phyloP scores from a whole-genome alignment of 2,329 filamentous ascomycete genomes.

The Pestalotiopsis fici region DNA sequence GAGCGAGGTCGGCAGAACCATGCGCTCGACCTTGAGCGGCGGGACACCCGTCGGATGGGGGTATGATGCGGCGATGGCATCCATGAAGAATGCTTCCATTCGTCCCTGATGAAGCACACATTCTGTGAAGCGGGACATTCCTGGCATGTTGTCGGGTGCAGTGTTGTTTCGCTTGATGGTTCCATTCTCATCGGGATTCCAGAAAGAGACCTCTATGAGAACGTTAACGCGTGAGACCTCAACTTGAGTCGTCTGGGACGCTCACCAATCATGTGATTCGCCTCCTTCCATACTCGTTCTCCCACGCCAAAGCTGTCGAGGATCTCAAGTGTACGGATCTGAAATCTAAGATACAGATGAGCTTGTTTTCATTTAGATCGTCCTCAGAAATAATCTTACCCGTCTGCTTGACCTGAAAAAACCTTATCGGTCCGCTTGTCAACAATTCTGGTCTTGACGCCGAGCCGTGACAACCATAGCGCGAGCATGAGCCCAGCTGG shows the following conservation, averaged over 20 bases:
- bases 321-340: conserved; percentile 71
- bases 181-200: conserved; percentile 64
- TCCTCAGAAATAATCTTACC: conserved; percentile 24
- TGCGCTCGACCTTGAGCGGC: conserved; percentile 52
- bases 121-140: conserved; percentile 57
- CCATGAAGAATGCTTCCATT: conserved; percentile 59
- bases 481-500: conserved; percentile 45
- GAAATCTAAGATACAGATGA: conserved; percentile 35
- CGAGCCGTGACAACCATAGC: conserved; percentile 41
- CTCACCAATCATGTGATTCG: conserved; percentile 66
- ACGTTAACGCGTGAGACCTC: neutral
- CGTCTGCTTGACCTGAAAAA: conserved; percentile 45
- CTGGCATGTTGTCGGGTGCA: conserved; percentile 51
- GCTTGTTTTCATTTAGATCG: no score
- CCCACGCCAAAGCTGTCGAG: conserved; percentile 71
- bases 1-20: conserved; percentile 53
- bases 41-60: conserved; percentile 16
- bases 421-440: conserved; percentile 43
- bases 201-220: conserved; percentile 36
- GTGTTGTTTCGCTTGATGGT: conserved; percentile 45
- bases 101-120: conserved; percentile 64
- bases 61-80: conserved; percentile 43
- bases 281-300: conserved; percentile 64
- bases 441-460: conserved; percentile 42
- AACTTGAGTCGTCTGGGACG: neutral